Conservation (phyloP, 2,329 filamentous ascomycete species). For the Aspergillus fructus region DNA sequence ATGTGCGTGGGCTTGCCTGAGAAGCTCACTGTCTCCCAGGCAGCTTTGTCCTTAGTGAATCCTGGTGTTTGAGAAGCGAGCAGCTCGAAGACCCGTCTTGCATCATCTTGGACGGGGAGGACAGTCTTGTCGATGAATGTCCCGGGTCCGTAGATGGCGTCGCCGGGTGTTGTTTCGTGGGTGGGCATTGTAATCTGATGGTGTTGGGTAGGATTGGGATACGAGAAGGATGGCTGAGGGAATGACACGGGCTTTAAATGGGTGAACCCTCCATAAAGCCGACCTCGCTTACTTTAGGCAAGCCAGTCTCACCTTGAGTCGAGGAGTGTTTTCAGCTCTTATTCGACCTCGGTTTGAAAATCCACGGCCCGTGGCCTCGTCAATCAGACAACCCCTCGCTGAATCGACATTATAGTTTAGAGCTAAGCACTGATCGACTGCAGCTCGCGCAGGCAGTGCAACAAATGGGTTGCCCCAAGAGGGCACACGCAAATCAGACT, state of each 20-base stretch:
- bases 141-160: slow-evolving; percentile 41
- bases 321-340: too few relatives aligned
- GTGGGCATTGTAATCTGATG: background rate
- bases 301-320: too few relatives aligned
- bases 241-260: background rate
- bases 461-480: too few relatives aligned
- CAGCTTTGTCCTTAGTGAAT: slow-evolving; percentile 36
- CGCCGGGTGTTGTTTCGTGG: slow-evolving; percentile 17
- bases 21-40: slow-evolving; percentile 1
- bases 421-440: too few relatives aligned
- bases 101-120: slow-evolving; percentile 38
- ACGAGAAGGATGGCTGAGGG: background rate
- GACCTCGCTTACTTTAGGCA: too few relatives aligned
- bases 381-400: too few relatives aligned
- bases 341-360: too few relatives aligned
- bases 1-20: background rate
- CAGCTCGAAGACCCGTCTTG: slow-evolving; percentile 38
- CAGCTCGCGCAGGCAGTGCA: too few relatives aligned
- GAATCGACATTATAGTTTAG: too few relatives aligned
- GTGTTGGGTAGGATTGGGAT: background rate
- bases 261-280: too few relatives aligned
- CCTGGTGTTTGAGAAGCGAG: slow-evolving; percentile 41
- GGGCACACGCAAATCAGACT: too few relatives aligned
- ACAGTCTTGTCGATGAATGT: slow-evolving; percentile 40
- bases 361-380: too few relatives aligned